These are phyloP conservation scores for Cryptosporidium tyzzeri DNA, from an alignment of 169 alveolate species.

Conservation along the genomic window DNA sequence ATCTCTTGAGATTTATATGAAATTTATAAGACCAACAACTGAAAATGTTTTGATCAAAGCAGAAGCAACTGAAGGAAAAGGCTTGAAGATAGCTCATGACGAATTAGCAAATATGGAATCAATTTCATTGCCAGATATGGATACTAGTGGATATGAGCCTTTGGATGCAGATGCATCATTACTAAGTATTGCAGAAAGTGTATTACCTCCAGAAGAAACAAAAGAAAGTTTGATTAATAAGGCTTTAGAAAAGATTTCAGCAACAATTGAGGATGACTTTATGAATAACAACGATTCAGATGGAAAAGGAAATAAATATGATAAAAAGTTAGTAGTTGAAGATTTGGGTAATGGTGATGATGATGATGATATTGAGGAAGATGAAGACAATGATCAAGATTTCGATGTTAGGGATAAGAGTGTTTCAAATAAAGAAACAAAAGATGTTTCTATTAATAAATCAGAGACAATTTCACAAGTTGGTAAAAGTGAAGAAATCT, in stretches of 20 bases:
- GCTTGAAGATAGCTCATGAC: constrained; percentile 46
- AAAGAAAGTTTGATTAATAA: constrained; percentile 25
- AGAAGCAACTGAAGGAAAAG: constrained; percentile 70
- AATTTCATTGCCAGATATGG: constrained; percentile 72
- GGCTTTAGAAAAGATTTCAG: constrained; percentile 60
- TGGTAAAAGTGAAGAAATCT: constrained; percentile 48
- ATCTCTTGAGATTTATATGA: constrained; percentile 44
- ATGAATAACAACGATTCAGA: not conserved
- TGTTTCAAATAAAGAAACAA: not conserved
- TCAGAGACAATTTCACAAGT: constrained; percentile 2
- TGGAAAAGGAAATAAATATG: not conserved
- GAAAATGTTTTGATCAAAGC: constrained; percentile 21
- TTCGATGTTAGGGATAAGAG: not conserved
- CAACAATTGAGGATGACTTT: constrained; percentile 63
- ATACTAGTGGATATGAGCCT: constrained; percentile 66
- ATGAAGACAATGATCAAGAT: constrained; percentile 2
- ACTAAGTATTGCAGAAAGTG: constrained; percentile 58
- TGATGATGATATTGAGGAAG: not conserved
- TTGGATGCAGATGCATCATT: constrained; percentile 65
- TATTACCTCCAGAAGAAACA: constrained; percentile 45
- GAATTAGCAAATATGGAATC: constrained; percentile 50
- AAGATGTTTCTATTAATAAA: not conserved
- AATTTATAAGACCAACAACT: constrained; percentile 39
- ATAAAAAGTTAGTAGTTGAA: constrained; percentile 7
- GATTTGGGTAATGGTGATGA: not conserved